These are phyloP conservation scores for Pestalotiopsis sp. DNA, from an alignment of 2,329 filamentous ascomycete species.

Conservation along the genomic window DNA sequence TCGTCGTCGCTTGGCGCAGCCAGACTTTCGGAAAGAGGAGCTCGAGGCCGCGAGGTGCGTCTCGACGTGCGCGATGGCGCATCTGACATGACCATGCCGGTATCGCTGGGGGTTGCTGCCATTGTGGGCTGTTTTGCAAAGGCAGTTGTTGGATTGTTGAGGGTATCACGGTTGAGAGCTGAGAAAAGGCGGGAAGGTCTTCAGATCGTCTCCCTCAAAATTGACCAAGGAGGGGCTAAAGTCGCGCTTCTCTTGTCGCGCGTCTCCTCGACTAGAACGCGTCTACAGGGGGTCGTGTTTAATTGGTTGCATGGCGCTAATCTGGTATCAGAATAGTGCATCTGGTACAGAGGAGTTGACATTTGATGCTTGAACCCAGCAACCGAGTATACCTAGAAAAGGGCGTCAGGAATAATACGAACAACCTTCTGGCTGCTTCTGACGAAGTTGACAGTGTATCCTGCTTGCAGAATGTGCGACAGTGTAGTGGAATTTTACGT, in stretches of 20 bases:
- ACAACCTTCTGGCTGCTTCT: too few relatives aligned
- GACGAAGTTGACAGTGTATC: too few relatives aligned
- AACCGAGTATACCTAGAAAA: too few relatives aligned
- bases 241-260: slow-evolving; percentile 23
- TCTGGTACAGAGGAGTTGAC: background rate
- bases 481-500: too few relatives aligned
- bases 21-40: slow-evolving; percentile 64
- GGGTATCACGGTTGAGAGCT: background rate
- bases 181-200: slow-evolving; percentile 5
- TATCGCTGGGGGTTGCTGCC: slow-evolving; percentile 59
- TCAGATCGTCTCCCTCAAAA: slow-evolving; percentile 21
- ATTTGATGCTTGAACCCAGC: too few relatives aligned
- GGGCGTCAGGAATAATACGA: too few relatives aligned
- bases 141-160: background rate
- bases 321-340: background rate
- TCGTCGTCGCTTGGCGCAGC: slow-evolving; percentile 65
- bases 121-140: background rate
- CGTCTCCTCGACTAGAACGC: background rate
- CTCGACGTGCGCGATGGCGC: slow-evolving; percentile 24
- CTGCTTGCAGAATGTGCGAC: too few relatives aligned
- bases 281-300: slow-evolving; percentile 23
- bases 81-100: slow-evolving; percentile 61
- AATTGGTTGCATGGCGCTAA: slow-evolving; percentile 40
- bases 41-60: slow-evolving; percentile 45
- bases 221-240: slow-evolving; percentile 4